A percentile compares a stretch with the other conserved stretches of the same genome.
Conservation (phyloP, 768 basidiomycete species). For the Tephrocybe rancida region DNA sequence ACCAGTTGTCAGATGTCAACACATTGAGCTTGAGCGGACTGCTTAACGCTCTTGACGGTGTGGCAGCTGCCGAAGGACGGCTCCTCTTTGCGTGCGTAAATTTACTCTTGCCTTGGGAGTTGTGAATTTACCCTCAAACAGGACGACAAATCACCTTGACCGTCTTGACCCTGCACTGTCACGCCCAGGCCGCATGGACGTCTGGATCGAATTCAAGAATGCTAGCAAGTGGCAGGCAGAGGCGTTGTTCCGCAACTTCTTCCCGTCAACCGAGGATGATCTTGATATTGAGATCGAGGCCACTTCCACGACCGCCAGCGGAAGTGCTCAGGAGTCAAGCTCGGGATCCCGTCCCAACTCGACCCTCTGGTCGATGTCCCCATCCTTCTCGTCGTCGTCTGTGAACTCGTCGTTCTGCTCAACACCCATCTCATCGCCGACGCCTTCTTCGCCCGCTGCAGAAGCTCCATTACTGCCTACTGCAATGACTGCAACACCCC, state of each 20-base stretch:
- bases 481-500: constrained; percentile 23
- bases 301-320: constrained; percentile 4
- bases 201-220: constrained; percentile 90
- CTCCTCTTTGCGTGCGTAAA: constrained; percentile 86
- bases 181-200: constrained; percentile 92
- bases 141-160: constrained; percentile 91
- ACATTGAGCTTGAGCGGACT: constrained; percentile 81
- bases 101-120: constrained; percentile 17
- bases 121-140: constrained; percentile 25
- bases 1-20: constrained; percentile 75
- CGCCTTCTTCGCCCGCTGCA: constrained; percentile 35
- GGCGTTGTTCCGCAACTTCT: constrained; percentile 87
- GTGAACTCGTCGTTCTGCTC: constrained; percentile 32
- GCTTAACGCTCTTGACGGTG: constrained; percentile 85
- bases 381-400: constrained; percentile 26
- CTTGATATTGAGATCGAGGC: constrained; percentile 31
- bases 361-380: constrained; percentile 24
- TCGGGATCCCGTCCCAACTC: constrained; percentile 17
- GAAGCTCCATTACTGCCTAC: constrained; percentile 19
- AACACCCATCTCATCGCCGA: constrained; percentile 45
- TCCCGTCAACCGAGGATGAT: constrained; percentile 72
- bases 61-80: constrained; percentile 85
- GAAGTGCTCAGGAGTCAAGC: neutral
- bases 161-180: constrained; percentile 87
- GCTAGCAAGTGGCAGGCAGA: constrained; percentile 86